phyloP scores from a whole-genome alignment of 331 rosid genomes.

The Malus hybrid region DNA sequence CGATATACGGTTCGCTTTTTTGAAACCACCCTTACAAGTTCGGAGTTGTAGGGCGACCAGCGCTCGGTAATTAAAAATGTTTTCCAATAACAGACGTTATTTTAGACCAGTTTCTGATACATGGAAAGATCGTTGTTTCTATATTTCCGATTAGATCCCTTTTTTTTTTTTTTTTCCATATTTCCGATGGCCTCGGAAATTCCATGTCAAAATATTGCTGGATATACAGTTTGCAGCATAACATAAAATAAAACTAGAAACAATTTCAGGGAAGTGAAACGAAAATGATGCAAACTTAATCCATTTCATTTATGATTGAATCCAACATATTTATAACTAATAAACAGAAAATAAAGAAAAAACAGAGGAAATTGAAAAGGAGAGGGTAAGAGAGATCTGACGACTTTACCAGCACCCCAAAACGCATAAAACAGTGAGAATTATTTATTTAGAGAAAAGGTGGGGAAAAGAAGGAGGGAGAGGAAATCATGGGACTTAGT shows the following conservation, averaged over 20 bases:
- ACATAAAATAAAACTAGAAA: not conserved
- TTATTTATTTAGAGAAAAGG: not conserved
- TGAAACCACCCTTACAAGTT: too few relatives aligned
- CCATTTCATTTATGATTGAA: not conserved
- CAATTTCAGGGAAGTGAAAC: not conserved
- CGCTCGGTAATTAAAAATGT: too few relatives aligned
- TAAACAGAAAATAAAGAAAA: not conserved
- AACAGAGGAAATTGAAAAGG: not conserved
- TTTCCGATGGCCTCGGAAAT: not conserved
- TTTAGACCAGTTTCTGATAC: too few relatives aligned
- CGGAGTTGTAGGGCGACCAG: too few relatives aligned
- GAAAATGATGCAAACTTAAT: too few relatives aligned
- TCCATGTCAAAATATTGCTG: not conserved
- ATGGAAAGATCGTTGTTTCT: too few relatives aligned
- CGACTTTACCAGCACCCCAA: not conserved
- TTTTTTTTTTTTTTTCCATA: too few relatives aligned
- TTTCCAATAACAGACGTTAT: too few relatives aligned
- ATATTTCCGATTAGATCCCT: too few relatives aligned
- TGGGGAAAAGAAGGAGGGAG: not conserved
- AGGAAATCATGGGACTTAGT: conserved; percentile 16
- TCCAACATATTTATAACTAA: not conserved
- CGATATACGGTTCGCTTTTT: too few relatives aligned
- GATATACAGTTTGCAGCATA: not conserved
- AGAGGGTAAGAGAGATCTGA: not conserved
- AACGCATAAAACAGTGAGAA: not conserved